Evolutionary conservation across 2,329 filamentous ascomycete genomes (phyloP), one percentile per base, ranked within the genome.

Genomic region (Calonectria pteridis): DNA sequence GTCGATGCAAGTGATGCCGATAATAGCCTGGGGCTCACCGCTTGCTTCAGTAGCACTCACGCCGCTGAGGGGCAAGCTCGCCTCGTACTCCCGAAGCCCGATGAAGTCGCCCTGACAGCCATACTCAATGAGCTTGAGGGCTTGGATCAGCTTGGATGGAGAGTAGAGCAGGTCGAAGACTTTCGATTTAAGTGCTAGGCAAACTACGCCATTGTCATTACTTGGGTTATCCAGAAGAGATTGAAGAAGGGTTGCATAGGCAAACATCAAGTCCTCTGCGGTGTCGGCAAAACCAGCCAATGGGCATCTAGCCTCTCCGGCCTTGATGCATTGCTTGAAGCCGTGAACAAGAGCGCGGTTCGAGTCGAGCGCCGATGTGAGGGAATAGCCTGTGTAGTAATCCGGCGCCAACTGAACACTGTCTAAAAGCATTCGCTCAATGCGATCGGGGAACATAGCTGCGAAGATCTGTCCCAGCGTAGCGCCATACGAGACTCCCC

Each of bases 381-480:
- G 18, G 6, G 18, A 9, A 6, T 49, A 49, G 26, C 59, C 59
- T 28, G 31, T 18, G n/a, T 64, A 46, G 6, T 64, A 64, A 18
- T 64, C 59, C 2, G 26, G 40, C 11, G 40, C 40, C 18, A 64
- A 6, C 13, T 64, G 37, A 3, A 64, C 59, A 16, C 59, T 64
- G 16, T 64, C 59, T 9, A 64, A 18, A 33, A 64, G 37, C 59
- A 64, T 64, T 26, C 59, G 59, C 26, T 49, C 59, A 49, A 64
- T 49, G 29, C 59, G 59, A 20, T 64, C 59, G 26, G 59, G 59
- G 28, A 64, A 64, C 59, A 64, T 64, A 18, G 59, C 59, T 13
- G 59, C 59, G 10, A 64, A 64, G 26, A 40, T 64, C 29, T 64
- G 59, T 18, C 59, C 59, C 6, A 64, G 18, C 0, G 40, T 64